Evolutionary conservation across 345 rosid species (phyloP).

Genomic region (Raphanus sativus): DNA sequence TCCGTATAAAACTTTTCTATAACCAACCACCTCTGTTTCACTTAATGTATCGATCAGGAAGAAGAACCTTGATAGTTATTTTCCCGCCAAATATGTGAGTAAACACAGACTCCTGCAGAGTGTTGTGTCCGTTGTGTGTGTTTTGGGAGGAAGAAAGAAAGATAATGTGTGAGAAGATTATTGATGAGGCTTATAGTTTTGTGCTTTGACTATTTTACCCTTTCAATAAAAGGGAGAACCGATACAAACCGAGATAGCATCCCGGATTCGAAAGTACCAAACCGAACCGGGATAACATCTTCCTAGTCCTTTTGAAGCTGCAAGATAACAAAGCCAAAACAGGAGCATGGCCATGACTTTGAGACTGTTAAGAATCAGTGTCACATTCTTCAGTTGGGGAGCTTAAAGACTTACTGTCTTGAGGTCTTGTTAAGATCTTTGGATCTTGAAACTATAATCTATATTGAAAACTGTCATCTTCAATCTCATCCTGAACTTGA

Average conservation of each 20-base stretch:
- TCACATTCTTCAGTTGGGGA: constrained; percentile 7
- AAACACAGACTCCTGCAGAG: background rate
- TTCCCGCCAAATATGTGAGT: background rate
- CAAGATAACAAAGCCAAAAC: no score
- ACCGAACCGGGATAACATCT: constrained; percentile 16
- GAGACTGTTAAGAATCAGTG: constrained; percentile 48
- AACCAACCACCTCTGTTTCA: background rate
- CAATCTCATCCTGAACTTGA: background rate
- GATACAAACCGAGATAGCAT: background rate
- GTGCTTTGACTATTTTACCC: constrained; percentile 3
- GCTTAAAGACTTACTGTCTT: constrained; percentile 53
- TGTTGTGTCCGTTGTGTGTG: background rate
- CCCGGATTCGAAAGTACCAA: background rate
- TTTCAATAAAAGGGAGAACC: background rate
- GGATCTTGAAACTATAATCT: background rate
- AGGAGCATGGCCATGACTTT: constrained; percentile 47
- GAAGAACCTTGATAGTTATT: background rate
- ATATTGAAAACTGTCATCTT: background rate
- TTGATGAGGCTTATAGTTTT: background rate
- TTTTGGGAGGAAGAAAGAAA: constrained; percentile 5
- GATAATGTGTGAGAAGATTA: background rate
- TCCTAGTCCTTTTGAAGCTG: background rate
- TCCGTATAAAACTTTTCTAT: background rate
- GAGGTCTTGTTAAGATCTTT: constrained; percentile 49
- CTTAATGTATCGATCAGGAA: background rate